Base-by-base conservation (phyloP, 2,329 filamentous ascomycete genomes). In the Cercospora canescens region DNA sequence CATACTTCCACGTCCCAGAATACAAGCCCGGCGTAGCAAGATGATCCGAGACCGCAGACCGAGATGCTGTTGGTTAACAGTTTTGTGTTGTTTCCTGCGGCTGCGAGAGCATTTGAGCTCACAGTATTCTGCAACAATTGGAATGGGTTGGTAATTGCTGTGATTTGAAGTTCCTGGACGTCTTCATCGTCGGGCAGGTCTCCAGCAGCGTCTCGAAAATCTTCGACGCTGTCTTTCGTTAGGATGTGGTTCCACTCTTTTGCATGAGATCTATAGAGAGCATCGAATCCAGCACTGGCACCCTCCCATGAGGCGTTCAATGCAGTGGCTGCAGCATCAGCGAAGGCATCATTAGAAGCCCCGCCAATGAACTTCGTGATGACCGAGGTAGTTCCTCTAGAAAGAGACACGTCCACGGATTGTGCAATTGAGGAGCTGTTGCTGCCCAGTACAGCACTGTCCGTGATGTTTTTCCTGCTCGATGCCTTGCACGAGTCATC, bases 1-100 rank as follows among this genome's bases (percentile, higher is more conserved):
- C 88, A 90, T 4, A 89, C 81, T 74, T 89, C 87, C 14, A 85
- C 84, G 76, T 89, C 87, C 87, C 87, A 89, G 73, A 89, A 89
- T n/a, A 89, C 82, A 72, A 84, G 78, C 0, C 89, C 89, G 24
- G 82, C 89, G 70, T 92, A 92, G 7, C 86, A 89, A 69, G 90
- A 88, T 5, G 88, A 89, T 0, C 83, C 86, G 24, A 91, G 76
- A 0, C 89, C 89, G 64, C 89, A 88, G n/a, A 91, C 89, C 1
- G 87, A 81, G 57, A 91, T 86, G 69, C 88, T 90, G 74, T 89
- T 82, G 24, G 85, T 81, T 65, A 89, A 87, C 5, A 91, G 79
- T 2, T 80, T 75, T 1, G 82, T 80, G 60, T 83, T 82, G 60
- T 83, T 81, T 0, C 72, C 76, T n/a, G 82, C 82, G 35, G 80